Evolutionary conservation across 768 basidiomycete genomes (phyloP), one percentile per base, ranked within the genome.

Genomic region (Macrolepiota dolichaula): DNA sequence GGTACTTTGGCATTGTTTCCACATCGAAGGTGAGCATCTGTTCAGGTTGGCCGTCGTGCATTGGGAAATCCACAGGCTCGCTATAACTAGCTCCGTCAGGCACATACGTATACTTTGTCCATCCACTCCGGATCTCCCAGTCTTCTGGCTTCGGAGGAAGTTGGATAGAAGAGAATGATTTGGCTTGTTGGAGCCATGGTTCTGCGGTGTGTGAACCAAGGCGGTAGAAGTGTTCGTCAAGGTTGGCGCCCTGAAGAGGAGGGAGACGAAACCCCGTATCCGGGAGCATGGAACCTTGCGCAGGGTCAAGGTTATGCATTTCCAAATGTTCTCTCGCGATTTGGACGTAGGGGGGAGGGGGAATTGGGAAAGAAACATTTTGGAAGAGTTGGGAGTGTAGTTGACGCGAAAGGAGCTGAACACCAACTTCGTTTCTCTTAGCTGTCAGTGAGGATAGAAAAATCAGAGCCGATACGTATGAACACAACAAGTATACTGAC

Each of bases 21-120:
- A 98, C 92, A 71, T 99, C 97, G 67, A 98, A 97, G 10, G 85
- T 83, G 64, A 98, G 83, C 80, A 90, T 80, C 46, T 86, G 75
- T 69, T 94, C 92, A 0, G 83, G 74, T 62, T 81, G 78, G 2
- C 85, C 86, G 42, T 85, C 76, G 55, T 88, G 85, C 57, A 79
- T 79, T 0, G 89, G 90, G 67, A 77, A 86, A 2, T 84, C 77
- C 56, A 96, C 89, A 10, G 84, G 81, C 68, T 93, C 88, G 68
- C 79, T 82, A 72, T 86, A 89, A 67, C 88, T 85, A 22, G 87
- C 86, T 1, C 95, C 96, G 67, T 96, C 93, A 1, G 81, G 63
- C 52, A 76, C 78, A 68, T 84, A 76, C 62, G 85, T 69, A 68
- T 98, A 98, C 67, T 88, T 89, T 2, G 92, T 96, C 97, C 96